Percentiles rank a stretch among this genome's conserved stretches.
phyloP scores from a whole-genome alignment of 169 alveolate genomes.

The Amoebophrya sp. region DNA sequence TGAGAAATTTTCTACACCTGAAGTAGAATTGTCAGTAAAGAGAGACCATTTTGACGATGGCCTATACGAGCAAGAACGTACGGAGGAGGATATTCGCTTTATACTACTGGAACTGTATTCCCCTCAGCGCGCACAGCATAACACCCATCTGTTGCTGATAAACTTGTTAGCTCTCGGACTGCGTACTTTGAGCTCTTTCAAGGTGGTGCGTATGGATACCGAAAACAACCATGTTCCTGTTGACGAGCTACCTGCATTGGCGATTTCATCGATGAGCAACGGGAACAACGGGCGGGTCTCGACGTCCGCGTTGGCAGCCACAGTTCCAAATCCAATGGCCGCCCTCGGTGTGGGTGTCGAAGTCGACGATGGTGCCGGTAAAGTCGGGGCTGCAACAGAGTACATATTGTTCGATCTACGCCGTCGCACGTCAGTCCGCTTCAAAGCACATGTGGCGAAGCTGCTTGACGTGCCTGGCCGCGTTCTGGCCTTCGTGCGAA shows the following conservation, averaged over 20 bases:
- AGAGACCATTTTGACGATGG: too few species aligned
- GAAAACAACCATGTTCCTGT: neutral
- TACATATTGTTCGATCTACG: neutral
- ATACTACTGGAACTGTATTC: neutral
- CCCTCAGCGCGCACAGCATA: neutral
- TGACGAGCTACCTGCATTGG: too few species aligned
- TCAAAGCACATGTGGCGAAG: neutral
- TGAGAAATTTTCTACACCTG: neutral
- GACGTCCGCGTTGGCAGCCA: too few species aligned
- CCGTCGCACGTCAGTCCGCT: neutral
- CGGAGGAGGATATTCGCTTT: neutral
- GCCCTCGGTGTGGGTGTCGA: too few species aligned
- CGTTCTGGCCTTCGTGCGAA: neutral
- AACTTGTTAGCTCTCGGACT: neutral
- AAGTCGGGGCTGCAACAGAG: neutral
- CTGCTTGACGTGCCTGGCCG: neutral
- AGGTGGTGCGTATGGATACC: neutral
- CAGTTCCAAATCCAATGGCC: too few species aligned
- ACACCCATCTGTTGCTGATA: neutral
- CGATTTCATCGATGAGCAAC: too few species aligned
- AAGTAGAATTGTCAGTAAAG: too few species aligned
- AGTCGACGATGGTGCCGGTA: neutral
- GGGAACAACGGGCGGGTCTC: too few species aligned
- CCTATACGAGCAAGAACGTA: too few species aligned
- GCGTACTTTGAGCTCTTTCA: neutral